Base-by-base conservation (phyloP, 2,329 filamentous ascomycete genomes). In the Pleurostoma richardsiae region DNA sequence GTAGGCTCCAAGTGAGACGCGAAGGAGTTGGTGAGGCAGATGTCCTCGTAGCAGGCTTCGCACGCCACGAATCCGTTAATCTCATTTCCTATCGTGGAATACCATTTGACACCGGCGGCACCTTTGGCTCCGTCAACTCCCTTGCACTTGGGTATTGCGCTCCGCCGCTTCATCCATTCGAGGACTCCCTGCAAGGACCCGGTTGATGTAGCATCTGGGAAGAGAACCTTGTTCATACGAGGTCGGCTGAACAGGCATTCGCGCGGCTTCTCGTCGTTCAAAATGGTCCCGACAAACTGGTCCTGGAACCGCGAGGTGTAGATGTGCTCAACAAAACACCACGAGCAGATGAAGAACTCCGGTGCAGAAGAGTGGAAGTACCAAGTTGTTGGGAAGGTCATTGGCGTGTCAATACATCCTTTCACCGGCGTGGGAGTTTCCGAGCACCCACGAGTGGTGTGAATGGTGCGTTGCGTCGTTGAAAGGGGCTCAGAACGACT, bases 241-340 rank as follows among this genome's bases (percentile, higher is more conserved):
- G 66, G 48, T 47, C 65, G 42, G 42, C 59, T 40, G 58, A 71
- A 54, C 36, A 57, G 42, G 54, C 63, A 55, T 40, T 58, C 30
- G 44, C 63, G 45, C 45, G 56, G 30, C 46, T 58, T 41, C 49
- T 52, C 33, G 33, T 36, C 33, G n/a, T 36, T n/a, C 33, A 36
- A n/a, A 36, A 36, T 8, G n/a, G 8, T 46, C 6, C 46, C 51
- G 1, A 39, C 46, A 33, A 74, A 73, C 0, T 58, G 45, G 0
- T 43, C 19, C 0, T 57, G 55, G 4, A 72, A 58, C 0, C 39
- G 40, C 0, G 66, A 69, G 0, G 45, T 27, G 27, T 59, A 49
- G 10, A 74, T 62, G 47, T 69, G 45, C 30, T 69, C 65, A 5
- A 61, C 58, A 31, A 71, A 65, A 50, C 72, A 75, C 27, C 60